Base-by-base conservation (phyloP, 495 filamentous ascomycete species). In the Tuber borchii region DNA sequence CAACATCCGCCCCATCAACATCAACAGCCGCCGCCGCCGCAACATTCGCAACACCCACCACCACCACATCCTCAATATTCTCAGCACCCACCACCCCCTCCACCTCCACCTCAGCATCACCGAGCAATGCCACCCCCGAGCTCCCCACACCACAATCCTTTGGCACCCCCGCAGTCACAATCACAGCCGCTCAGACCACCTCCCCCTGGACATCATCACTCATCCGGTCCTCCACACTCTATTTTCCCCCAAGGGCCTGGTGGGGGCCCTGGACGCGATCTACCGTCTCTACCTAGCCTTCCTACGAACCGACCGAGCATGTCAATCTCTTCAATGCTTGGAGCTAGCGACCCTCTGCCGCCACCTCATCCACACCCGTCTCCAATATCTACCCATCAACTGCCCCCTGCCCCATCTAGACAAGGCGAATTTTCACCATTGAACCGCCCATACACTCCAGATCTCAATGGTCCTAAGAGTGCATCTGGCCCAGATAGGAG, bases 241-340 rank as follows among this genome's bases (percentile, higher is more conserved):
- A 85, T 75, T 70, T 77, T 88, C 26, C 85, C 87, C n/a, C 88
- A 86, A 45, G 85, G 87, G 5, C 85, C 83, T 26, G 78, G 86
- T 10, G 87, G 88, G 77, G 85, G 87, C 0, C 83, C 86, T 56
- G 84, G 84, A 51, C 87, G 89, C 71, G 88, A 90, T 73, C 85
- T 90, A 31, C 89, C 89, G 42, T 84, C 87, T 3, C 78, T 88
- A 69, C 75, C 79, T 9, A 75, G 76, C 51, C 65, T 77, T 40
- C 61, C 79, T 2, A 72, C 68, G 20, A 48, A 71, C 44, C 78
- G 56, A 85, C 86, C 77, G 84, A 88, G 7, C 86, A 98, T 99
- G 95, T 97, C 95, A 34, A 99, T 99, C 81, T 95, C 93, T 14
- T 93, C 95, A 34, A 93, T 99, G 88, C 89, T 99, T 34, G 78